Percentiles rank a stretch among this genome's conserved stretches.
Evolutionary conservation across 345 rosid species (phyloP).

Genomic region (Triadica sebifera): DNA sequence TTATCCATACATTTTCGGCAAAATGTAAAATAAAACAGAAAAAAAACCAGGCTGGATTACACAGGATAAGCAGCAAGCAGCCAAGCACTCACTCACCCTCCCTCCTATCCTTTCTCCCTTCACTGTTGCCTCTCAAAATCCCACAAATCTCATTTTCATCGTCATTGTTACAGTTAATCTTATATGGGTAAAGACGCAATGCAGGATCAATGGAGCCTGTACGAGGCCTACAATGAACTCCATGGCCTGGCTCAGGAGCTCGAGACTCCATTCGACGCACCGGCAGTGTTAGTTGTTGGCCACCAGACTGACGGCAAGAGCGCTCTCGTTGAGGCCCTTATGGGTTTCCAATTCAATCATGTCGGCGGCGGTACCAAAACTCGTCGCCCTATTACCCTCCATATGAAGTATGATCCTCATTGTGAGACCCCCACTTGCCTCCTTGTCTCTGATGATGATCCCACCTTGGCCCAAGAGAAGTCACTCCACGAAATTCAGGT

Average conservation of each 20-base stretch:
- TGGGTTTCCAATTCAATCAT: slow-evolving; percentile 98
- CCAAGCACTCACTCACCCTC: no score
- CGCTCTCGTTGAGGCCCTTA: slow-evolving; percentile 89
- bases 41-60: no score
- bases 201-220: slow-evolving; percentile 53
- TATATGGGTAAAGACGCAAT: slow-evolving; percentile 14
- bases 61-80: no score
- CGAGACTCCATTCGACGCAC: slow-evolving; percentile 82
- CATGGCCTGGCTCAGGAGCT: slow-evolving; percentile 88
- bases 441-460: slow-evolving; percentile 68
- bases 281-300: slow-evolving; percentile 82
- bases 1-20: no score
- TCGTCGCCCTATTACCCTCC: slow-evolving; percentile 90
- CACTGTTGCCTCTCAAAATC: background rate
- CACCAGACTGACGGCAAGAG: slow-evolving; percentile 94
- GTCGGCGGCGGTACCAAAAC: slow-evolving; percentile 97
- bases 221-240: slow-evolving; percentile 89
- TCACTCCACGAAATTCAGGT: slow-evolving; percentile 85
- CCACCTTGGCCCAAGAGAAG: slow-evolving; percentile 45
- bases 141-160: background rate
- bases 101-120: background rate
- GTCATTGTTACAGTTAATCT: background rate
- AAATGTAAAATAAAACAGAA: no score
- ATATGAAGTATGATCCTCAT: slow-evolving; percentile 80
- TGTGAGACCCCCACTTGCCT: slow-evolving; percentile 63